Conservation (phyloP, 2,329 filamentous ascomycete genomes). For the Coniochaeta sp. region DNA sequence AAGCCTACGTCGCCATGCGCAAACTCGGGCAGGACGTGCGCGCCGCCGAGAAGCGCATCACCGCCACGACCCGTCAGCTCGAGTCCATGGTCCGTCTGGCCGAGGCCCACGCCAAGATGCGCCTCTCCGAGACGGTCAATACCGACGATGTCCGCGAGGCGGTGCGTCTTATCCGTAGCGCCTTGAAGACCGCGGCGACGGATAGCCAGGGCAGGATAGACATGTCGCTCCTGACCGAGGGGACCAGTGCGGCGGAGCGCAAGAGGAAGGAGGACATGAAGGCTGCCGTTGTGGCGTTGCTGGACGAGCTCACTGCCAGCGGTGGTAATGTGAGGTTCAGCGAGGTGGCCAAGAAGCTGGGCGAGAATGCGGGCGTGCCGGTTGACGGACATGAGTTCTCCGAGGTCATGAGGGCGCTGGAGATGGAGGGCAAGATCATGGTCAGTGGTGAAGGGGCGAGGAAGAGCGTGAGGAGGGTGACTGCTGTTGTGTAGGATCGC, state of each 20-base stretch:
- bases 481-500: conserved; percentile 30
- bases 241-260: conserved; percentile 82
- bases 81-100: conserved; percentile 97
- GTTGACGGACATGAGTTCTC: conserved; percentile 76
- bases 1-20: conserved; percentile 90
- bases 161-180: conserved; percentile 84
- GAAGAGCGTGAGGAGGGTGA: conserved; percentile 73
- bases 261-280: conserved; percentile 79
- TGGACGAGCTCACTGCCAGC: conserved; percentile 72
- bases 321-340: conserved; percentile 64
- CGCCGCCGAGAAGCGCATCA: conserved; percentile 89
- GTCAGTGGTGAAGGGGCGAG: conserved; percentile 78
- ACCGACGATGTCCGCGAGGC: conserved; percentile 81
- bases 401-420: conserved; percentile 70
- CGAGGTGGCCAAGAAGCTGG: conserved; percentile 68
- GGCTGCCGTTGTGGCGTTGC: conserved; percentile 60
- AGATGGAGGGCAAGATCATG: conserved; percentile 77
- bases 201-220: conserved; percentile 90
- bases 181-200: conserved; percentile 95
- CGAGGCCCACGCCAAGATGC: conserved; percentile 98
- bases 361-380: conserved; percentile 61
- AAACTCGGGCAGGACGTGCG: conserved; percentile 84
- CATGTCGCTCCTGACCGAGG: conserved; percentile 91
- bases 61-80: conserved; percentile 90
- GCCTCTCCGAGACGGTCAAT: conserved; percentile 68